phyloP scores from a whole-genome alignment of 78 protist genomes.

The Dictyostelium purpureum region DNA sequence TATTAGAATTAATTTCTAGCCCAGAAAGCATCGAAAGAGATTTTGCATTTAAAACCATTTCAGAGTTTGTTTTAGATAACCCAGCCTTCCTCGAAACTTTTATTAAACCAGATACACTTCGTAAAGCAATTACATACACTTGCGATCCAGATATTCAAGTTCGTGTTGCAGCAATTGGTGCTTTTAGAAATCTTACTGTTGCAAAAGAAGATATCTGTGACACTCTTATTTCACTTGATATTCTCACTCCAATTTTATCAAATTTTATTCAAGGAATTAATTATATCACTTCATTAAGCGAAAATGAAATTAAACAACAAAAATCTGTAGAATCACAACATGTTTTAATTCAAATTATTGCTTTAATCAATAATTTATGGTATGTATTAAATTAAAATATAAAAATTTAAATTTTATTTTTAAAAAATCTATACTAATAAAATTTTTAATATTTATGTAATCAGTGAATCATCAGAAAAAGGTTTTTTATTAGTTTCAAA shows the following conservation, averaged over 20 bases:
- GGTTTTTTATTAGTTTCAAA: conserved; percentile 36
- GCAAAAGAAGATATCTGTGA: background rate
- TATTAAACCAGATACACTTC: background rate
- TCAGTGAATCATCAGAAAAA: conserved; percentile 48
- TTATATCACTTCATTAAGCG: background rate
- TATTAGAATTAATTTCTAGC: conserved; percentile 18
- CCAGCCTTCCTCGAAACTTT: background rate
- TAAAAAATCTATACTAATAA: background rate
- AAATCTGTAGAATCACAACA: conserved; percentile 48
- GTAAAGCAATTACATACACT: background rate
- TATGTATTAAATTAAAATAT: background rate
- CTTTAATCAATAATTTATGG: conserved; percentile 47
- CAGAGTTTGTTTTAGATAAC: conserved; percentile 42
- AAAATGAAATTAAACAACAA: background rate
- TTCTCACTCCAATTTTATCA: conserved; percentile 29
- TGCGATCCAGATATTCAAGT: conserved; percentile 48
- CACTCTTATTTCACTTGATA: background rate
- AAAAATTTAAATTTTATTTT: background rate
- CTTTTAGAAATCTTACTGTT: conserved; percentile 34
- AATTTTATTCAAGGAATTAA: conserved; percentile 6
- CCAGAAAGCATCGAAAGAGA: conserved; percentile 28
- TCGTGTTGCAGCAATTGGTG: conserved; percentile 56
- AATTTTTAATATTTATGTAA: background rate
- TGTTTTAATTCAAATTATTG: conserved; percentile 31
- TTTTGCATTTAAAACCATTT: conserved; percentile 34